A percentile compares a stretch with the other conserved stretches of the same genome.
Conservation (phyloP, 176 grass and related monocot species). For the Eragrostis curvula region DNA sequence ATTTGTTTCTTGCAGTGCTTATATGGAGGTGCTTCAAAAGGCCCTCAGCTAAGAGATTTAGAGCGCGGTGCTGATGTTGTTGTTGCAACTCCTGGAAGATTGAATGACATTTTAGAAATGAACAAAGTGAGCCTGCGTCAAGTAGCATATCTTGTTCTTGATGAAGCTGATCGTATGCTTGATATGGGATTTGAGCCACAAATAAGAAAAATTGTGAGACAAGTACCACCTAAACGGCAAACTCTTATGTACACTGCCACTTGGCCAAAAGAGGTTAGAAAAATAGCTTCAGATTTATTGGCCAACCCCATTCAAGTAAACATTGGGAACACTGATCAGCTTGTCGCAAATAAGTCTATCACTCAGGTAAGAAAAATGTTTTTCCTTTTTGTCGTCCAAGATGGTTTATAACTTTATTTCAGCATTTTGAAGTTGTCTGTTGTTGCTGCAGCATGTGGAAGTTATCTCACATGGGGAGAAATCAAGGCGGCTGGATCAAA, state of each 20-base stretch:
- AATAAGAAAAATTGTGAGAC: slow-evolving; percentile 86
- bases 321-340: slow-evolving; percentile 79
- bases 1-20: slow-evolving; percentile 57
- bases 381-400: not conserved
- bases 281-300: slow-evolving; percentile 82
- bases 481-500: slow-evolving; percentile 77
- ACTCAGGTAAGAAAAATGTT: slow-evolving; percentile 61
- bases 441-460: slow-evolving; percentile 68
- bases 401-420: slow-evolving; percentile 18
- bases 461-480: slow-evolving; percentile 75
- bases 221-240: slow-evolving; percentile 69
- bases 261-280: slow-evolving; percentile 83
- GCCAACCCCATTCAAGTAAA: slow-evolving; percentile 81
- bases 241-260: slow-evolving; percentile 99
- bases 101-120: slow-evolving; percentile 97
- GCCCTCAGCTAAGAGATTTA: slow-evolving; percentile 79
- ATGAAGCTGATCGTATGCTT: slow-evolving; percentile 96
- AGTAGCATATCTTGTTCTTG: slow-evolving; percentile 82
- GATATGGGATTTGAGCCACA: slow-evolving; percentile 99
- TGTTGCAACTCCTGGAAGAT: slow-evolving; percentile 88
- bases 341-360: slow-evolving; percentile 92
- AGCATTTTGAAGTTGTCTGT: slow-evolving; percentile 30
- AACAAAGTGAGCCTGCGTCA: slow-evolving; percentile 65
- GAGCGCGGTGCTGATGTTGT: slow-evolving; percentile 76
- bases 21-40: slow-evolving; percentile 91